Evolutionary conservation across 1,139 yeast species (phyloP).

Genomic region (Arxiozyma slooffiae): DNA sequence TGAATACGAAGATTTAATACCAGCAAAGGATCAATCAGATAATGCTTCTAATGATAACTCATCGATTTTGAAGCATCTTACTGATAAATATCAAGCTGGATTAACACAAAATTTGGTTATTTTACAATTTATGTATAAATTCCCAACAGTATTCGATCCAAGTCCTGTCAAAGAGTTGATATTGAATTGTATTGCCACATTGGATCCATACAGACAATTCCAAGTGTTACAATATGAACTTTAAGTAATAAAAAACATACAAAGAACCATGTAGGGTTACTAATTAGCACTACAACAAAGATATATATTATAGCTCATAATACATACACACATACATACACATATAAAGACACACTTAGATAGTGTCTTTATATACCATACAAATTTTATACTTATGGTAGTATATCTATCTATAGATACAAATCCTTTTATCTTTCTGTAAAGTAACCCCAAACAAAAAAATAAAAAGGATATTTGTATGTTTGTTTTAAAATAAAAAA

Average conservation of each 20-base stretch:
- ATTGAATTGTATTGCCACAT: slow-evolving; percentile 13
- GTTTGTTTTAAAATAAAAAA: too few relatives aligned
- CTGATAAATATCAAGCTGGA: slow-evolving; percentile 13
- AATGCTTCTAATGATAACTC: slow-evolving; percentile 7
- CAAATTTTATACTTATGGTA: not conserved
- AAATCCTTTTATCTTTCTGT: too few relatives aligned
- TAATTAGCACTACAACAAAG: not conserved
- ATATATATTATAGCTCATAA: too few relatives aligned
- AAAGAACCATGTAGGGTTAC: not conserved
- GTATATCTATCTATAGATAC: too few relatives aligned
- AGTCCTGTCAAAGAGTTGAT: slow-evolving; percentile 17
- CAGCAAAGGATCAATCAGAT: slow-evolving; percentile 14
- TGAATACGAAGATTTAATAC: slow-evolving; percentile 20
- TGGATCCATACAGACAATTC: slow-evolving; percentile 24
- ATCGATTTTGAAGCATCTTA: slow-evolving; percentile 18
- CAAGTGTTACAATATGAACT: slow-evolving; percentile 24
- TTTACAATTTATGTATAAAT: slow-evolving; percentile 17
- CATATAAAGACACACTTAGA: not conserved
- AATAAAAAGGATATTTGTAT: not conserved
- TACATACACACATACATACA: not conserved
- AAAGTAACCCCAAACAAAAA: not conserved
- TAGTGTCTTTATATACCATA: not conserved
- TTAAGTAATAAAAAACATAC: slow-evolving; percentile 3
- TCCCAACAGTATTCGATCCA: slow-evolving; percentile 7
- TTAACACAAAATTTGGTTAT: slow-evolving; percentile 13